Conservation (phyloP, 139 green algal genomes). For the Eudorina sp. region DNA sequence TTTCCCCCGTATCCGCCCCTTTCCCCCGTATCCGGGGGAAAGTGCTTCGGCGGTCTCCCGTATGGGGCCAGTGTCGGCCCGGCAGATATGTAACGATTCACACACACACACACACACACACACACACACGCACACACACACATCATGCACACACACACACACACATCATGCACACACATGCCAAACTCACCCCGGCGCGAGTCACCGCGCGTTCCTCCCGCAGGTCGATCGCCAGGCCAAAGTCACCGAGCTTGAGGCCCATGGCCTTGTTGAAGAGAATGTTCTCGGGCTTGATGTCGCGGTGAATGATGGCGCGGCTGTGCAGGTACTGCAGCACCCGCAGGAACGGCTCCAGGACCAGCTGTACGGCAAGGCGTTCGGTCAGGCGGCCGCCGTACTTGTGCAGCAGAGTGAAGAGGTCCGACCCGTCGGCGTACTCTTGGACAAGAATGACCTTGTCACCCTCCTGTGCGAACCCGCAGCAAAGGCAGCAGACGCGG, state of each 20-base stretch:
- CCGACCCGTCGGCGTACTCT: conserved; percentile 71
- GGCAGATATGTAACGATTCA: too few relatives aligned
- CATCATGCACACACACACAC: too few relatives aligned
- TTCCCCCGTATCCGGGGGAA: too few relatives aligned
- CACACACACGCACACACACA: too few relatives aligned
- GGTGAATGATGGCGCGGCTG: conserved; percentile 64
- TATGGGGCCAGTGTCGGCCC: too few relatives aligned
- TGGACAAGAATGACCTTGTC: conserved; percentile 66
- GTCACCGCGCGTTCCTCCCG: conserved; percentile 74
- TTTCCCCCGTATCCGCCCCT: too few relatives aligned
- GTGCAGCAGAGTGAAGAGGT: conserved; percentile 73
- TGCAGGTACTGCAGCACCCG: conserved; percentile 70
- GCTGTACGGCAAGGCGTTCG: conserved; percentile 72
- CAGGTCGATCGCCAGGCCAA: conserved; percentile 77
- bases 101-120: too few relatives aligned
- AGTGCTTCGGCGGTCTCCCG: too few relatives aligned
- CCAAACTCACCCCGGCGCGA: conserved; percentile 65
- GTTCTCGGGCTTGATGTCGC: conserved; percentile 77
- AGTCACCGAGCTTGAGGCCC: conserved; percentile 76
- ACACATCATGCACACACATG: not conserved
- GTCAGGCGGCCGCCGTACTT: conserved; percentile 70
- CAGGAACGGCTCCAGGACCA: conserved; percentile 76
- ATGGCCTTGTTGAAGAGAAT: conserved; percentile 72
- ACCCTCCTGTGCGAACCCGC: conserved; percentile 45
- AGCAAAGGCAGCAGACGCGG: not conserved